Base-by-base conservation (phyloP, 805 yeast species). In the Yamadazyma phyllophila region DNA sequence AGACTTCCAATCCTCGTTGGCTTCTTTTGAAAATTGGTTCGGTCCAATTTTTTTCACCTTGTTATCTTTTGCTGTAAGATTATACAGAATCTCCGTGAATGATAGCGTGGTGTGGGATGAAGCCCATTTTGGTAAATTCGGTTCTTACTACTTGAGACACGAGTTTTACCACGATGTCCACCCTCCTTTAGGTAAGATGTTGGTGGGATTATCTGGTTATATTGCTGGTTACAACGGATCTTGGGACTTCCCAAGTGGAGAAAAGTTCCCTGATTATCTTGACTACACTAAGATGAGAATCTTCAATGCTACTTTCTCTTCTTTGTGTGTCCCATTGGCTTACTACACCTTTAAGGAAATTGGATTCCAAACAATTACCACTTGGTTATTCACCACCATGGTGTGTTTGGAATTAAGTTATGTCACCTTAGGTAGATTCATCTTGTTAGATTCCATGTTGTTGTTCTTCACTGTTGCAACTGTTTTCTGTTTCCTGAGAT, bases 81-180 rank as follows among this genome's bases (percentile, higher is more conserved):
- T 83, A 50, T 76, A 82, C 56, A 73, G 76, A 40, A 81, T 87
- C 41, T 81, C 78, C 16, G 65, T 67, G 27, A 75, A 81, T 47
- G 63, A 77, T 41, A 74, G 72, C 44, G 92, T 87, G 39, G 84
- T 85, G 7, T 87, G 96, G 96, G 96, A 87, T 68, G 96, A 87
- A 63, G 94, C 95, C 5, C 96, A 87, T 71, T 87, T 87, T 62
- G 96, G 94, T 36, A 85, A 85, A 61, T 87, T 87, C 61, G 95
- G 95, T 37, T 83, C 92, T 3, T 82, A 85, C 57, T 87, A 87
- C 63, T 67, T 85, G 52, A 78, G 83, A 62, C 89, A 83, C 58
- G 90, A 86, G 57, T 85, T 86, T 60, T 87, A 87, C 58, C 88
- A 82, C 56, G 96, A 87, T 67, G 95, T 87, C 26, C 96, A 87